Percentiles rank a stretch among this genome's conserved stretches.
Conservation (phyloP, 2,329 filamentous ascomycete genomes). For the Fusarium keratoplasticum region DNA sequence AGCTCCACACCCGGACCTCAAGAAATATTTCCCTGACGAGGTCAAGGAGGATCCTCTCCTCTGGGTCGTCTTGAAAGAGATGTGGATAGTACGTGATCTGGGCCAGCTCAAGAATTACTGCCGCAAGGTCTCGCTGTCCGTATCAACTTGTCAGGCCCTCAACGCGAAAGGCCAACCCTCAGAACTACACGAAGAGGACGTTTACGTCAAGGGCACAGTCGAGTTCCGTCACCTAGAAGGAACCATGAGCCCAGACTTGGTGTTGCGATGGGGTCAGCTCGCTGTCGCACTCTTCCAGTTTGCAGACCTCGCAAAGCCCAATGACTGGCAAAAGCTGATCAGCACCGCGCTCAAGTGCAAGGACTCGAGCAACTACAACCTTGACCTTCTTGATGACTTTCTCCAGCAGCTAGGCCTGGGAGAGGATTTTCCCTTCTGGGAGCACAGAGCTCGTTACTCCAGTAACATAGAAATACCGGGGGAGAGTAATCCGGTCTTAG, state of each 20-base stretch:
- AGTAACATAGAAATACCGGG: not conserved
- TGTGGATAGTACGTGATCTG: conserved; percentile 8
- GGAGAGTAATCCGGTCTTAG: not conserved
- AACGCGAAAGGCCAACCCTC: not conserved
- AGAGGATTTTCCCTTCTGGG: conserved; percentile 29
- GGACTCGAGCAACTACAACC: not conserved
- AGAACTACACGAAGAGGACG: not conserved
- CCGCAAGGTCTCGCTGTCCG: conserved; percentile 9
- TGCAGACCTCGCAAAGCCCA: conserved; percentile 24
- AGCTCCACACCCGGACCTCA: conserved; percentile 14
- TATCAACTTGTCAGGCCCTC: not conserved
- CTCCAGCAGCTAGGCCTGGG: conserved; percentile 20
- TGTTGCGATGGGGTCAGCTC: conserved; percentile 34
- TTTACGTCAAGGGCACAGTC: conserved; percentile 11
- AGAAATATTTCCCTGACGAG: conserved; percentile 7
- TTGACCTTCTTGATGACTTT: conserved; percentile 11
- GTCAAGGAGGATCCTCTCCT: not conserved
- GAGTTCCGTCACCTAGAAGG: conserved; percentile 37
- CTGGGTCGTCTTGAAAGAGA: conserved; percentile 6
- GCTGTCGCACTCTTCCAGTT: conserved; percentile 35
- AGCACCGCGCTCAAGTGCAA: not conserved
- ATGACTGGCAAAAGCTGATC: conserved; percentile 18
- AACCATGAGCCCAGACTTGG: conserved; percentile 30
- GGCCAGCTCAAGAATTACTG: not conserved
- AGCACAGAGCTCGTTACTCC: not conserved